Conservation (phyloP, 75 land plant genomes). For the Cupressus sempervirens region DNA sequence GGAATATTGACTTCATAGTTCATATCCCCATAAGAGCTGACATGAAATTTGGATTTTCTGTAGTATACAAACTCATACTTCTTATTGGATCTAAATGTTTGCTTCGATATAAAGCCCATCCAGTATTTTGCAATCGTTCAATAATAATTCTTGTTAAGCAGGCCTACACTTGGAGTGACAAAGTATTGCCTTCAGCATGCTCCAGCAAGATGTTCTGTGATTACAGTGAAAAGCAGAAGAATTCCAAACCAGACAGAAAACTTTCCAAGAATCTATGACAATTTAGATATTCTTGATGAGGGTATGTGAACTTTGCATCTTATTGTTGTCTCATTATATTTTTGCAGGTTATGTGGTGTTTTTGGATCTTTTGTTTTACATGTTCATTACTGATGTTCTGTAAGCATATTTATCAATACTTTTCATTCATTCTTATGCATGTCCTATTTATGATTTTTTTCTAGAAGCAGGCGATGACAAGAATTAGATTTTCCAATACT, state of each 20-base stretch:
- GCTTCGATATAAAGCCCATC: not conserved
- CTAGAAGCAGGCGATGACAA: not conserved
- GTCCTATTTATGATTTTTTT: not conserved
- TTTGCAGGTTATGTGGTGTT: not conserved
- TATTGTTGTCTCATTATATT: not conserved
- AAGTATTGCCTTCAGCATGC: constrained; percentile 40
- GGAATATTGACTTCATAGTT: not conserved
- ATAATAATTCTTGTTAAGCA: constrained; percentile 12
- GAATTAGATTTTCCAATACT: not conserved
- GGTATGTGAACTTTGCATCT: not conserved
- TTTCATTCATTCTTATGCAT: not conserved
- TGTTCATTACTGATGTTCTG: not conserved
- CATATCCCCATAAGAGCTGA: not conserved
- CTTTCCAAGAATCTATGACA: not conserved
- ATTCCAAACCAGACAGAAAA: not conserved
- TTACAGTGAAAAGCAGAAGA: constrained; percentile 17
- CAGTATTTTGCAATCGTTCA: not conserved
- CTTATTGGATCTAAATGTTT: not conserved
- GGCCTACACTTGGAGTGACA: constrained; percentile 23
- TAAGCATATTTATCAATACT: not conserved
- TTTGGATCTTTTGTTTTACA: not conserved
- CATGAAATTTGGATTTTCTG: not conserved
- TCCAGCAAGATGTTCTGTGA: constrained; percentile 36
- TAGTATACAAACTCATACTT: not conserved
- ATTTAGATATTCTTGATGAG: not conserved